Conservation (phyloP, 768 basidiomycete genomes). For the Tulasnella sp. region DNA sequence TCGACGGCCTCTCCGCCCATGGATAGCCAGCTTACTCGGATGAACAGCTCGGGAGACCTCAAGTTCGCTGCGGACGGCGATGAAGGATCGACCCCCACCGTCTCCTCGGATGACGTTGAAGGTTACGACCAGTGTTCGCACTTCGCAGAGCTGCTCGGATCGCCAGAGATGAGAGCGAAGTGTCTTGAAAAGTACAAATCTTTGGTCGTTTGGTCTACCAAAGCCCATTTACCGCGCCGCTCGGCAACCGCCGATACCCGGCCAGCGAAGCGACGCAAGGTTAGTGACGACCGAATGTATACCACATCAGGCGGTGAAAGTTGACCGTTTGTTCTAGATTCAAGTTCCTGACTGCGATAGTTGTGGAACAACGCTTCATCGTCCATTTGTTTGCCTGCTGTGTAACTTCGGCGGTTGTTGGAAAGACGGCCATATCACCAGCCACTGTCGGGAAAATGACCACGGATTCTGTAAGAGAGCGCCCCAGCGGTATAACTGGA, state of each 20-base stretch:
- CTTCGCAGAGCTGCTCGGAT: not conserved
- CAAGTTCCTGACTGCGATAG: constrained; percentile 51
- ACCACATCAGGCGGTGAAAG: not conserved
- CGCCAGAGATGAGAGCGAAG: not conserved
- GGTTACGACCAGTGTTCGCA: not conserved
- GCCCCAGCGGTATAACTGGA: not conserved
- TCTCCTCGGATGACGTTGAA: constrained; percentile 3
- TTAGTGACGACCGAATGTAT: constrained; percentile 22
- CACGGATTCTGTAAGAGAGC: constrained; percentile 53
- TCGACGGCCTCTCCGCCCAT: not conserved
- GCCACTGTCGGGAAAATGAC: constrained; percentile 43
- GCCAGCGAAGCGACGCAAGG: constrained; percentile 55
- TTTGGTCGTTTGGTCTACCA: constrained; percentile 8
- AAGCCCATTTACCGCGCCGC: not conserved
- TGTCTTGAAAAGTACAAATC: not conserved
- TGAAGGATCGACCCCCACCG: constrained; percentile 1
- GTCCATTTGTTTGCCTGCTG: constrained; percentile 64
- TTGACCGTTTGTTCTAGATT: constrained; percentile 26
- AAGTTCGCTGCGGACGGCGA: not conserved
- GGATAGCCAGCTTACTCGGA: not conserved
- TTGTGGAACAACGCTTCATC: constrained; percentile 42
- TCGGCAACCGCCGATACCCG: constrained; percentile 19
- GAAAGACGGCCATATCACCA: constrained; percentile 42
- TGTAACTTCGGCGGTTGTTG: constrained; percentile 65
- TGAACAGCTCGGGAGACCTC: not conserved